Base-by-base conservation (phyloP, 2,329 filamentous ascomycete species). In the Botryotinia convoluta region DNA sequence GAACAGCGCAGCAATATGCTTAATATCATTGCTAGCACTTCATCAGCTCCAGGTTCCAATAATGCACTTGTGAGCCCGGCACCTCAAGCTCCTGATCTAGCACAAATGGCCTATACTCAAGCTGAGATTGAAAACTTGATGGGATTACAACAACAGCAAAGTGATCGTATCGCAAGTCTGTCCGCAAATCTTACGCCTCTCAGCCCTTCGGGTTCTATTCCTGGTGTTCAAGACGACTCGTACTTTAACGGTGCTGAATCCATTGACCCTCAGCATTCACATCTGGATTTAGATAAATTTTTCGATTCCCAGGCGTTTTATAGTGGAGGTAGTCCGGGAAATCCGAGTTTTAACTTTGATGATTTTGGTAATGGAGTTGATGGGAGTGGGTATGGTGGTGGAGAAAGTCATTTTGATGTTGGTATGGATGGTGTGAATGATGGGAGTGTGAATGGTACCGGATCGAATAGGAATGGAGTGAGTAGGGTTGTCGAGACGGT, bases 121-220 rank as follows among this genome's bases (percentile, higher is more conserved):
- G 86, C 91, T 22, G 92, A 97, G 75, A 88, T 98, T 42, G 93
- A 96, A 69, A 87, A 92, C 44, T 86, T 98, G 3, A 89, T 93
- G 75, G 91, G 91, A 61, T 85, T 97, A 78, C 93, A 97, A 80
- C 88, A 89, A 37, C 90, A 95, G 74, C 94, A 97, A 79, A 90
- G 92, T 74, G 87, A 87, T 65, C 92, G 92, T 67, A 92, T 98
- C 1, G 89, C 93, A 75, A 90, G 93, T 73, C 85, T 98, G 16
- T 90, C 90, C 69, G 90, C 89, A 72, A 84, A 94, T 26, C 86
- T 98, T 12, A 91, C 92, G 10, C 94, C 94, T 0, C 86, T 97
- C 20, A 95, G 91, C 78, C 94, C 94, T 0, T 93, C 89, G 0
- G 94, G 93, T 7, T 87, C 88, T 26, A 93, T 97, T 51, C 92